phyloP scores from a whole-genome alignment of 768 basidiomycete genomes.

The Ramaria sp. region DNA sequence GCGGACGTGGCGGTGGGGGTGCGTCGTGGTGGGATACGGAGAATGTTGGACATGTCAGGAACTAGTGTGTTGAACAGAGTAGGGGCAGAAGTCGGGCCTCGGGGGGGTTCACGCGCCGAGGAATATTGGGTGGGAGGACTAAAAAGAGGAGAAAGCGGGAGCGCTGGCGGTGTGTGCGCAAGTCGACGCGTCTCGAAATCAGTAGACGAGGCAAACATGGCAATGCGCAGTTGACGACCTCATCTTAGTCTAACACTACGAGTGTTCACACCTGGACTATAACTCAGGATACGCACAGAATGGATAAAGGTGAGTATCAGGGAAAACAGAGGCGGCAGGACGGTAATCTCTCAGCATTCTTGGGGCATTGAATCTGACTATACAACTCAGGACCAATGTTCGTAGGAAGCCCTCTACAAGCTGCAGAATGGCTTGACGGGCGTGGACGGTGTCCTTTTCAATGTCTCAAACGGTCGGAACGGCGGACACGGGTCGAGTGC shows the following conservation, averaged over 20 bases:
- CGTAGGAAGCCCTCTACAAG: too few relatives aligned
- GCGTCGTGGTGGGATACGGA: constrained; percentile 8
- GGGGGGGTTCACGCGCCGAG: neutral
- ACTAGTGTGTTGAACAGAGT: neutral
- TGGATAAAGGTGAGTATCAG: too few relatives aligned
- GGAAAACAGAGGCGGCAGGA: too few relatives aligned
- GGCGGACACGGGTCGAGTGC: too few relatives aligned
- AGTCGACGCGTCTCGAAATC: constrained; percentile 1
- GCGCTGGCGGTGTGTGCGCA: constrained; percentile 2
- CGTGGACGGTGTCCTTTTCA: too few relatives aligned
- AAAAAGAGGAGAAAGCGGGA: neutral
- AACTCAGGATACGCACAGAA: too few relatives aligned
- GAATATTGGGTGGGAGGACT: neutral
- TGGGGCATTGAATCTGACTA: too few relatives aligned
- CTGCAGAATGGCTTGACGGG: too few relatives aligned
- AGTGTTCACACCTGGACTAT: neutral
- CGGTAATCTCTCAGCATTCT: too few relatives aligned
- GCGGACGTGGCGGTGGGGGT: neutral
- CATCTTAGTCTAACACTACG: neutral
- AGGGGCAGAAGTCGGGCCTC: constrained; percentile 3
- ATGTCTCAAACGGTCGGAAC: too few relatives aligned
- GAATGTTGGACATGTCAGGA: constrained; percentile 6
- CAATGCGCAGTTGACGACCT: neutral
- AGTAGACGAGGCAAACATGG: neutral
- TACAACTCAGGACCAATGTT: too few relatives aligned